Conservation (phyloP, 768 basidiomycete genomes). For the Austroboletus festivus region DNA sequence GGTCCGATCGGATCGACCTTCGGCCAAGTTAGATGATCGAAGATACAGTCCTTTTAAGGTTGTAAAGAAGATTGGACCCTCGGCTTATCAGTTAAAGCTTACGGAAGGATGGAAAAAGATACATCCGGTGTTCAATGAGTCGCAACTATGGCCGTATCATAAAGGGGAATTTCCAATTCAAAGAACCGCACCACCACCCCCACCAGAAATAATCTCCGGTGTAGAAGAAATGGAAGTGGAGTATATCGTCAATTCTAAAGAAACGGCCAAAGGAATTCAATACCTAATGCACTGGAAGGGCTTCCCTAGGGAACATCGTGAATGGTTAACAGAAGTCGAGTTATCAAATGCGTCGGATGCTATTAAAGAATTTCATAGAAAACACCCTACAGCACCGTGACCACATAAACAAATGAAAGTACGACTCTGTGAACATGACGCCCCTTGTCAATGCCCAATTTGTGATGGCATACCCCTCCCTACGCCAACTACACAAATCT, state of each 20-base stretch:
- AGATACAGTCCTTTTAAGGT: neutral
- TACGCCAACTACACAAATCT: neutral
- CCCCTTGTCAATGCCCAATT: neutral
- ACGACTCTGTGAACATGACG: neutral
- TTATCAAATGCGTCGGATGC: neutral
- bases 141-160: neutral
- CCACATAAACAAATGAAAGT: neutral
- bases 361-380: neutral
- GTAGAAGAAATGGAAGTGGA: neutral
- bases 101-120: neutral
- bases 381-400: neutral
- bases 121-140: neutral
- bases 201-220: neutral
- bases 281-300: neutral
- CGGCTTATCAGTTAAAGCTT: neutral
- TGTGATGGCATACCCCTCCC: neutral
- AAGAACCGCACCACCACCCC: neutral
- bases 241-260: neutral
- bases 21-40: neutral
- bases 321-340: neutral
- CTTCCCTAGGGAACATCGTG: neutral
- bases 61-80: neutral
- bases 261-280: neutral
- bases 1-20: neutral
- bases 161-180: neutral